Evolutionary conservation across 768 basidiomycete species (phyloP).

Genomic region (Termitomyces sp.): DNA sequence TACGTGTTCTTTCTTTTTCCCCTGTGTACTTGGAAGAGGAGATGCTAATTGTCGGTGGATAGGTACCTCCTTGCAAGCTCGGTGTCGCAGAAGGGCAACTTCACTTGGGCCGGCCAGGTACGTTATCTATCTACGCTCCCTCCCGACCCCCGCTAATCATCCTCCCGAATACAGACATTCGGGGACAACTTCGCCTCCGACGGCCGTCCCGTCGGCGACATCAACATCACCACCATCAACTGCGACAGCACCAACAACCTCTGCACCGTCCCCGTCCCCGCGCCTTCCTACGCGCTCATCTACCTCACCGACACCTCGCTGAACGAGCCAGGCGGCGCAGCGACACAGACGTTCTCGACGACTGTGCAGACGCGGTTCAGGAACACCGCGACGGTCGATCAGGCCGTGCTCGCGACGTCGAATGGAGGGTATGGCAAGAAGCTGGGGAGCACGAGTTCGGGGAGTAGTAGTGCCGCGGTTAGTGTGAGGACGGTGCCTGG

Average conservation of each 20-base stretch:
- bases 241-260: slow-evolving; percentile 54
- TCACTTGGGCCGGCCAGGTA: slow-evolving; percentile 64
- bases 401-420: slow-evolving; percentile 52
- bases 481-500: not conserved
- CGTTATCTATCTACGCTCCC: slow-evolving; percentile 3
- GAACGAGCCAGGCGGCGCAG: slow-evolving; percentile 25
- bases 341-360: slow-evolving; percentile 51
- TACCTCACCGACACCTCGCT: slow-evolving; percentile 50
- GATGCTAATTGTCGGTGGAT: not conserved
- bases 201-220: slow-evolving; percentile 58
- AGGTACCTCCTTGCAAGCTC: slow-evolving; percentile 41
- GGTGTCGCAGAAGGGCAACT: slow-evolving; percentile 53
- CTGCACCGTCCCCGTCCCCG: slow-evolving; percentile 62
- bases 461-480: slow-evolving; percentile 22
- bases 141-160: too few species aligned
- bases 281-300: slow-evolving; percentile 74
- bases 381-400: slow-evolving; percentile 58
- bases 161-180: slow-evolving; percentile 44
- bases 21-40: not conserved
- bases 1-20: slow-evolving; percentile 23
- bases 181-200: slow-evolving; percentile 63
- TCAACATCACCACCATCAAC: slow-evolving; percentile 55
- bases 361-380: slow-evolving; percentile 54
- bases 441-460: slow-evolving; percentile 33
- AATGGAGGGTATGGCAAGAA: slow-evolving; percentile 36